These are phyloP conservation scores for Heterobasidion occidentale DNA, from an alignment of 1,284 basidiomycete genomes.

Conservation along the genomic window DNA sequence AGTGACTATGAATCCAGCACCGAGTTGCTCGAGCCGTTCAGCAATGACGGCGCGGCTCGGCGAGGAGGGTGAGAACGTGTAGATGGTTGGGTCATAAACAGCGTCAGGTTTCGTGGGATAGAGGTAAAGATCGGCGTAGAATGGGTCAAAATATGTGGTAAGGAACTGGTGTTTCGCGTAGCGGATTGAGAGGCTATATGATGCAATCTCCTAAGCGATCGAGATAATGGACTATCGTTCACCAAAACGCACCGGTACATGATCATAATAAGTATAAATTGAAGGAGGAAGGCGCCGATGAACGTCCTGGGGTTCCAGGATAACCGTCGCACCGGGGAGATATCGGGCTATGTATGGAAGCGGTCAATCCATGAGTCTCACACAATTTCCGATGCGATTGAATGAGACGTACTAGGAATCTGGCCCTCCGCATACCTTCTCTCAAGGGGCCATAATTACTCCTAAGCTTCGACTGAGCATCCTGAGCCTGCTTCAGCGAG, in stretches of 20 bases:
- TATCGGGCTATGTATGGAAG: slow-evolving; percentile 9
- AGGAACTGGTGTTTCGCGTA: slow-evolving; percentile 39
- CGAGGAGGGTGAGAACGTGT: slow-evolving; percentile 17
- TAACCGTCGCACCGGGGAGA: slow-evolving; percentile 8
- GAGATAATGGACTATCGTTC: not conserved
- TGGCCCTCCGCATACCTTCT: slow-evolving; percentile 28
- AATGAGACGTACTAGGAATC: slow-evolving; percentile 22
- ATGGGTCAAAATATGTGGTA: slow-evolving; percentile 65
- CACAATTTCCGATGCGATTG: not conserved
- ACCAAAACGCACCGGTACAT: slow-evolving; percentile 26
- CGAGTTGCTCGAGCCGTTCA: slow-evolving; percentile 15
- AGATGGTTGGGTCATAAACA: slow-evolving; percentile 23
- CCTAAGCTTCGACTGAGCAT: slow-evolving; percentile 23
- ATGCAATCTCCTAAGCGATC: not conserved
- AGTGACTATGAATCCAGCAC: slow-evolving; percentile 21
- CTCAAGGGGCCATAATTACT: slow-evolving; percentile 22
- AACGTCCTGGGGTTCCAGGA: slow-evolving; percentile 13
- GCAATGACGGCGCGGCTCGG: slow-evolving; percentile 18
- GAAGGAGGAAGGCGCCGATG: slow-evolving; percentile 16
- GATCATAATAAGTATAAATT: slow-evolving; percentile 22
- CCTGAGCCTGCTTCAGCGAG: slow-evolving; percentile 29
- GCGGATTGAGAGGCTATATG: slow-evolving; percentile 27
- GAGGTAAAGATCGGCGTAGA: slow-evolving; percentile 59
- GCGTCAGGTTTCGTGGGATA: slow-evolving; percentile 41
- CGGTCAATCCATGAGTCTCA: not conserved